Percentiles rank a stretch among this genome's conserved stretches.
These are phyloP conservation scores for Fagopyrum homotropicum DNA, from an alignment of 148 eudicot species.

Conservation along the genomic window DNA sequence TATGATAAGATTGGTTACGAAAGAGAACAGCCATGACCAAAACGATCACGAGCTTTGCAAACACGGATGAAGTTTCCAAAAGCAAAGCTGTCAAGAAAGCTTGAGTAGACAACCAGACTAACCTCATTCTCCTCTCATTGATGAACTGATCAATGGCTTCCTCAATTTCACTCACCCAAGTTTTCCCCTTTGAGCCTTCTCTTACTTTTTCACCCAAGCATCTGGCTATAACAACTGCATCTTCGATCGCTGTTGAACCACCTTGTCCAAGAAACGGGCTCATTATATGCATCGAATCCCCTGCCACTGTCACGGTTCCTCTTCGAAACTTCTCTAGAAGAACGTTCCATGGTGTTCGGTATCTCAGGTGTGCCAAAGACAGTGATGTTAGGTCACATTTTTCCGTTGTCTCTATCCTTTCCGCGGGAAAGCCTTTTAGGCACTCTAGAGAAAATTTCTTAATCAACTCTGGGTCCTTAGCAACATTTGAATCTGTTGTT, in stretches of 20 bases:
- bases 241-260: slow-evolving; percentile 63
- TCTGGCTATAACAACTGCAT: slow-evolving; percentile 54
- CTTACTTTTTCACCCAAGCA: slow-evolving; percentile 26
- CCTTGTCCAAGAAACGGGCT: slow-evolving; percentile 73
- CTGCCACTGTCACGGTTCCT: slow-evolving; percentile 45
- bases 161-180: slow-evolving; percentile 13
- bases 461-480: slow-evolving; percentile 29
- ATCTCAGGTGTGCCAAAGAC: slow-evolving; percentile 35
- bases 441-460: slow-evolving; percentile 20
- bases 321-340: slow-evolving; percentile 28
- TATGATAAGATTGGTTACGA: slow-evolving; percentile 13
- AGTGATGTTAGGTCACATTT: slow-evolving; percentile 28
- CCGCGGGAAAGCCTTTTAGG: slow-evolving; percentile 23
- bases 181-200: neutral
- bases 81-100: slow-evolving; percentile 8
- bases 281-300: slow-evolving; percentile 72
- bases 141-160: slow-evolving; percentile 43
- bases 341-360: slow-evolving; percentile 51
- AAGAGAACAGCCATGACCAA: slow-evolving; percentile 8
- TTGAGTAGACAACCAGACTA: slow-evolving; percentile 14
- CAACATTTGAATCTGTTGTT: slow-evolving; percentile 23
- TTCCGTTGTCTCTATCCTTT: slow-evolving; percentile 27
- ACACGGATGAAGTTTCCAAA: neutral
- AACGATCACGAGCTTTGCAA: neutral
- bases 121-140: slow-evolving; percentile 34